Evolutionary conservation across 2,329 filamentous ascomycete genomes (phyloP).

Genomic region (Sporothrix schenckii): DNA sequence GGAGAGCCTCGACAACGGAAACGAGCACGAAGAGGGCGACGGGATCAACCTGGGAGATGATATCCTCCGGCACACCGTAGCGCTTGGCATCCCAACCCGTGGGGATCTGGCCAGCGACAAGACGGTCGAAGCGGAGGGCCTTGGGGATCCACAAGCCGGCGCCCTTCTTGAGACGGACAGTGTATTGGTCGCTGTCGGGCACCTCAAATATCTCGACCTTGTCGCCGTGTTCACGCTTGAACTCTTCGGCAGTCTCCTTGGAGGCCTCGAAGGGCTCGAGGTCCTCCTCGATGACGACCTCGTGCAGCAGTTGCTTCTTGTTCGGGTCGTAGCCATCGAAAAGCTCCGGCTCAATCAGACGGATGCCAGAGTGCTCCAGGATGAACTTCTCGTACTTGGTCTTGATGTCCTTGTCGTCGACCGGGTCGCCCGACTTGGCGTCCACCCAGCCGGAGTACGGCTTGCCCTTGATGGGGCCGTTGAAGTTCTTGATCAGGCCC

Average conservation of each 20-base stretch:
- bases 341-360: slow-evolving; percentile 94
- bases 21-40: slow-evolving; percentile 95
- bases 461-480: slow-evolving; percentile 92
- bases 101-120: slow-evolving; percentile 95
- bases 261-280: slow-evolving; percentile 96
- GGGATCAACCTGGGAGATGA: slow-evolving; percentile 95
- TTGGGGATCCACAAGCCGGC: slow-evolving; percentile 95
- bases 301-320: slow-evolving; percentile 97
- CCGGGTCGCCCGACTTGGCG: slow-evolving; percentile 87
- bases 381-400: slow-evolving; percentile 96
- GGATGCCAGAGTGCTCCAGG: slow-evolving; percentile 94
- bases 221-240: slow-evolving; percentile 94
- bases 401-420: slow-evolving; percentile 98
- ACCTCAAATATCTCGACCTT: slow-evolving; percentile 98
- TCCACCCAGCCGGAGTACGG: slow-evolving; percentile 98
- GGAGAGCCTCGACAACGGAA: slow-evolving; percentile 85
- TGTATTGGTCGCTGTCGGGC: slow-evolving; percentile 89
- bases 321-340: slow-evolving; percentile 97
- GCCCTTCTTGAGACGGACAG: slow-evolving; percentile 92
- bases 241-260: slow-evolving; percentile 96
- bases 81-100: slow-evolving; percentile 96
- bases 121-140: slow-evolving; percentile 92
- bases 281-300: slow-evolving; percentile 96
- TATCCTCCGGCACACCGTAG: slow-evolving; percentile 96
- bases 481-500: slow-evolving; percentile 99